A percentile compares a stretch with the other conserved stretches of the same genome.
Conservation (phyloP, 768 basidiomycete species). For the Boletus rufocinnamomeus region DNA sequence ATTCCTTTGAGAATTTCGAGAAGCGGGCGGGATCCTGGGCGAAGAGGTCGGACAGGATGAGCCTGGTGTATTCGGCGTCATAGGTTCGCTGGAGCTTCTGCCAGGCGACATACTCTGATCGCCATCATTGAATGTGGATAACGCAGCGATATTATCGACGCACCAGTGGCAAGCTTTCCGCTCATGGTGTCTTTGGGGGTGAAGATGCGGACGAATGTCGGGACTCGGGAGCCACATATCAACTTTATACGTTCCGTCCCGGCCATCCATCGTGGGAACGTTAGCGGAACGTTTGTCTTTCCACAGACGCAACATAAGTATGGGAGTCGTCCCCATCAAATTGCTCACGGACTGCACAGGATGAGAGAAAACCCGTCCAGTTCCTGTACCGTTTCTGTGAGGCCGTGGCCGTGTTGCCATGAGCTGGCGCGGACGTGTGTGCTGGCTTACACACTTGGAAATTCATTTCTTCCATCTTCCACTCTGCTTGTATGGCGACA, state of each 20-base stretch:
- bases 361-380: slow-evolving; percentile 22
- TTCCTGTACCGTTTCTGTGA: background rate
- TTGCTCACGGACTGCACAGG: slow-evolving; percentile 13
- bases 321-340: slow-evolving; percentile 1
- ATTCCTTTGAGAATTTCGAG: slow-evolving; percentile 77
- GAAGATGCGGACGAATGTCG: slow-evolving; percentile 8
- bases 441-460: slow-evolving; percentile 13
- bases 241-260: slow-evolving; percentile 18
- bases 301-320: background rate
- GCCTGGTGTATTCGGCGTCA: slow-evolving; percentile 65
- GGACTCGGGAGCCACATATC: background rate
- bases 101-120: slow-evolving; percentile 84
- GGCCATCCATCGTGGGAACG: slow-evolving; percentile 28
- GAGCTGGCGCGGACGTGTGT: slow-evolving; percentile 9
- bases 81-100: slow-evolving; percentile 86
- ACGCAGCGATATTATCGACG: background rate
- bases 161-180: slow-evolving; percentile 65
- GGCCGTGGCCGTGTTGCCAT: slow-evolving; percentile 8
- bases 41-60: slow-evolving; percentile 93
- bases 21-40: slow-evolving; percentile 86
- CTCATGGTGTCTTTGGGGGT: slow-evolving; percentile 46
- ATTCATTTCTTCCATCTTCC: background rate
- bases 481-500: background rate
- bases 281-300: background rate
- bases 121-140: background rate